Evolutionary conservation across 2,329 filamentous ascomycete genomes (phyloP), one percentile per base, ranked within the genome.

Genomic region (Davidsoniella australis): DNA sequence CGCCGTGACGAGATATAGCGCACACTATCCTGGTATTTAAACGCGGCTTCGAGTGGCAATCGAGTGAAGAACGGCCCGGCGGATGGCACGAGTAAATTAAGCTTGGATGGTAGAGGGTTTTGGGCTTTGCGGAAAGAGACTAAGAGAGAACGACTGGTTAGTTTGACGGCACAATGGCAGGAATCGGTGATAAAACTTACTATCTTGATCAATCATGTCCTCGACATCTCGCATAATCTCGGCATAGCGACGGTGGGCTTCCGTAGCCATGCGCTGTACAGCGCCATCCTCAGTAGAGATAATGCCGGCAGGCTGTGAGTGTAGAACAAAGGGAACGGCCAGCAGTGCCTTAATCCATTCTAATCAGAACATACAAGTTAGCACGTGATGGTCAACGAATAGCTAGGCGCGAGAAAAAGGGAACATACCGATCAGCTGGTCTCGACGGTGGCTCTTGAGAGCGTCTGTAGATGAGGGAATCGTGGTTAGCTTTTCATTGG

Each of bases 281-380:
- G 71, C 74, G 49, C 74, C 69, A 53, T 76, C 76, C 57, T 78
- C 72, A 50, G 75, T 71, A 55, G 88, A 81, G 58, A 89, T 87
- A 40, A 87, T 77, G 17, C 86, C 86, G 1, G 86, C 93, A 3
- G 91, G 91, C 61, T 96, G 88, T 1, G 89, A 95, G 63, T 94
- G 87, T 48, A 98, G 76, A 38, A 98, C 89, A 61, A 98, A 98
- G 0, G 91, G 91, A 0, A 96, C 89, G 1, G 91, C 91, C 10
- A 96, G 71, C 3, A 96, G 75, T 38, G 82, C 85, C 67, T 98
- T 96, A 70, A 96, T 85, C 89, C 89, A 96, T 81, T 94, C 86
- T 33, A 33, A 33, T 5, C 29, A 33, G 29, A 33, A 33, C 78
- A 29, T 26, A 38, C 17, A 9, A 33, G 9, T 33, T 12, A 33